Evolutionary conservation across 208 protist genomes (phyloP).

Genomic region (Leishmania aethiopica): DNA sequence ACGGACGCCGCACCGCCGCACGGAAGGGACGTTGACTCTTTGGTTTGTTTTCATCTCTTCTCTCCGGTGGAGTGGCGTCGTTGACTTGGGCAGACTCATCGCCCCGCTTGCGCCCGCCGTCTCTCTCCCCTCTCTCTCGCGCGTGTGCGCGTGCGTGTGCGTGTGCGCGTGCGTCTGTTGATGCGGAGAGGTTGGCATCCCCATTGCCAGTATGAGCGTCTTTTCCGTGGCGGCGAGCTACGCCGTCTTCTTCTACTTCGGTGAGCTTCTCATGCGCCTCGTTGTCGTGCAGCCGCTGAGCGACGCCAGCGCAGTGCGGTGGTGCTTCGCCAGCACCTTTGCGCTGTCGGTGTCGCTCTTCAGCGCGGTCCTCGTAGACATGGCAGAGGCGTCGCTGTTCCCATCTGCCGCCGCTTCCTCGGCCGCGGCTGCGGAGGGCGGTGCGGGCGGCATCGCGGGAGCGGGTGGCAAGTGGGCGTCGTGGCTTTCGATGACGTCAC

Average conservation of each 20-base stretch:
- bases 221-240: slow-evolving; percentile 23
- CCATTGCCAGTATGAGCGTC: neutral
- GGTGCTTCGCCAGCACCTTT: slow-evolving; percentile 35
- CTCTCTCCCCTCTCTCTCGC: neutral
- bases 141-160: neutral
- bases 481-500: neutral
- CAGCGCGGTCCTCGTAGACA: slow-evolving; percentile 29
- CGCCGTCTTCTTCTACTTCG: slow-evolving; percentile 30
- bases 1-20: neutral
- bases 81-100: neutral
- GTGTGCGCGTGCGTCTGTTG: neutral
- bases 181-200: neutral
- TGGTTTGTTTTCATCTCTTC: neutral
- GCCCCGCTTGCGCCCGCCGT: neutral
- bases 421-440: neutral
- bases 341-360: slow-evolving; percentile 31
- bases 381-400: slow-evolving; percentile 16
- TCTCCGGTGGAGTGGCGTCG: neutral
- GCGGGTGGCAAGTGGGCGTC: neutral
- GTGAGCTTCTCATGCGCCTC: slow-evolving; percentile 31
- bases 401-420: neutral
- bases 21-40: neutral
- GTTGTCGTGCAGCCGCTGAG: slow-evolving; percentile 29
- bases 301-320: slow-evolving; percentile 19
- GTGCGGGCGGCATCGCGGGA: neutral